Evolutionary conservation across 2,329 filamentous ascomycete genomes (phyloP).

Genomic region (Fusarium continuum): DNA sequence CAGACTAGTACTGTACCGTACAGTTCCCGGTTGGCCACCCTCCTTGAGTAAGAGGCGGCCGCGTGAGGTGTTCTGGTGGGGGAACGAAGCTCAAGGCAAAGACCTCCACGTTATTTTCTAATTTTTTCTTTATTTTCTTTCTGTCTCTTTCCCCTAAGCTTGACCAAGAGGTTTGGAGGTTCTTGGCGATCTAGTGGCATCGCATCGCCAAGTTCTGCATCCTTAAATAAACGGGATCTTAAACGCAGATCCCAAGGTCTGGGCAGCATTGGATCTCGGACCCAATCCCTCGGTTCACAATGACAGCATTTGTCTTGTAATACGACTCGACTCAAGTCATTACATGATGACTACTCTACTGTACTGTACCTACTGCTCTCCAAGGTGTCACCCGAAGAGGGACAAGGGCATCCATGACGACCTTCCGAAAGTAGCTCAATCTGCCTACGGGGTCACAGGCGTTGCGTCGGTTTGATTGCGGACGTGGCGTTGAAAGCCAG

Average conservation of each 20-base stretch:
- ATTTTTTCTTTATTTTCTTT: background rate
- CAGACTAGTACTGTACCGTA: no score
- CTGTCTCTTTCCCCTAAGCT: no score
- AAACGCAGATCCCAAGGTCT: conserved; percentile 35
- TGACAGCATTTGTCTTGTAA: conserved; percentile 8
- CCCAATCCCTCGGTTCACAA: conserved; percentile 15
- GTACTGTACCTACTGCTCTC: no score
- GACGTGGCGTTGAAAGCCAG: conserved; percentile 16
- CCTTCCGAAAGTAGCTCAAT: conserved; percentile 39
- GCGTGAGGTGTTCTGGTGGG: conserved; percentile 11
- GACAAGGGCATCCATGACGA: conserved; percentile 22
- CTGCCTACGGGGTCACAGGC: conserved; percentile 17
- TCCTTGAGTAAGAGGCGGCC: background rate
- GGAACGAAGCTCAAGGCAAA: conserved; percentile 10
- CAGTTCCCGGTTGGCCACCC: conserved; percentile 15
- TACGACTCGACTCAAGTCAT: background rate
- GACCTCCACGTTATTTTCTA: background rate
- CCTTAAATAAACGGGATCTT: conserved; percentile 3
- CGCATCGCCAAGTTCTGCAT: conserved; percentile 36
- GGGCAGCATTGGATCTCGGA: conserved; percentile 19
- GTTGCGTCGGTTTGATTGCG: conserved; percentile 15
- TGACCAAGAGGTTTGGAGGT: background rate
- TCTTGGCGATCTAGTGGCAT: conserved; percentile 26
- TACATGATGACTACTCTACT: conserved; percentile 8
- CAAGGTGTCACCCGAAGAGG: background rate